Evolutionary conservation across 2,329 filamentous ascomycete genomes (phyloP), one percentile per base, ranked within the genome.

Genomic region (Thielaviopsis cerberus): DNA sequence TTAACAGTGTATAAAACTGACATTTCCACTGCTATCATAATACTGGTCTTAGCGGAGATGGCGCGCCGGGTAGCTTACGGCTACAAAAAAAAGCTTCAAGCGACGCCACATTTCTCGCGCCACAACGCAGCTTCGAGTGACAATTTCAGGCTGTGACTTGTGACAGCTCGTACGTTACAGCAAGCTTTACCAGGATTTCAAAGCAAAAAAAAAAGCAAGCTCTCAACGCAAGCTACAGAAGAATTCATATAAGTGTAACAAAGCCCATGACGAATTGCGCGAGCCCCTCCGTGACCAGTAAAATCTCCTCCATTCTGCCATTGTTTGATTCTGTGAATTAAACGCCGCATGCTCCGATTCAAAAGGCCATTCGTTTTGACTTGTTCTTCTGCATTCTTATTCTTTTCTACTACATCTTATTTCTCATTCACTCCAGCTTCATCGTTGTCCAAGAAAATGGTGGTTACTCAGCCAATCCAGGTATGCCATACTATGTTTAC

Each of bases 171-270:
- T n/a, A n/a, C n/a, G 17, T 45, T 13, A 45, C 37, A 45, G 4
- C 11, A 37, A 26, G 0, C 3, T 1, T 30, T 30, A 11, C 23
- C 20, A 34, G 59, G 68, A 70, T 70, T 70, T 70, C 68, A 70
- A 69, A 70, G 68, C 68, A 70, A 61, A 6, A 30, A 30, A 30
- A 30, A 30, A 22, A 53, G 23, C 48, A 26, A 17, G 61, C 62
- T 62, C 63, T 45, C 25, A 45, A 45, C 25, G 51, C 17, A 45
- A 45, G 37, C 37, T 45, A 8, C 11, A 11, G 17, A 30, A 20
- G 25, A 26, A 17, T 53, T 34, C 51, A 11, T 45, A 45, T 45
- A 53, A 52, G 48, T 57, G 50, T 23, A 57, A 30, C 25, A 20
- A 52, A 22, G 22, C 25, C 23, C 23, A 52, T 23, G 13, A 52